Conservation (phyloP, 768 basidiomycete genomes). For the Neoboletus magnificus region DNA sequence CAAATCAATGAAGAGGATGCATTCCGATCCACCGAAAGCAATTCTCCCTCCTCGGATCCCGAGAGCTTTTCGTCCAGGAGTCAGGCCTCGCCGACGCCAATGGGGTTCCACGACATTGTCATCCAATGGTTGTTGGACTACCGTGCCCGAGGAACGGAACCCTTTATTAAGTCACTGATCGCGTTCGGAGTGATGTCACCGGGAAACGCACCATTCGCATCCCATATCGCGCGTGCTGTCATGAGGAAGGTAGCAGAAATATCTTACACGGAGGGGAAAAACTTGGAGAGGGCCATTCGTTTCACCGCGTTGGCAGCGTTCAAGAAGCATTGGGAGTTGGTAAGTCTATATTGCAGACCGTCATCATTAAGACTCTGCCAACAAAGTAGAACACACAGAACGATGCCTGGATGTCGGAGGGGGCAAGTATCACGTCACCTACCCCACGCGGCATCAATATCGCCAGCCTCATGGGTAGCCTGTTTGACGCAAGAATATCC, state of each 20-base stretch:
- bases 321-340: slow-evolving; percentile 13
- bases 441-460: slow-evolving; percentile 25
- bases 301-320: slow-evolving; percentile 12
- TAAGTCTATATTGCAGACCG: slow-evolving; percentile 4
- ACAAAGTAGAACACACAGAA: slow-evolving; percentile 9
- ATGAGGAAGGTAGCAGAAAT: not conserved
- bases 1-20: not conserved
- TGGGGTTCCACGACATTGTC: slow-evolving; percentile 15
- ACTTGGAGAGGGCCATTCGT: slow-evolving; percentile 13
- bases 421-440: not conserved
- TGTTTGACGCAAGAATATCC: slow-evolving; percentile 27
- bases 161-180: slow-evolving; percentile 16
- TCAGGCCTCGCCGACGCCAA: not conserved
- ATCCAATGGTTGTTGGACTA: slow-evolving; percentile 24
- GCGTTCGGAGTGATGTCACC: slow-evolving; percentile 12
- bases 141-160: slow-evolving; percentile 9
- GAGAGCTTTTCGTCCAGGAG: slow-evolving; percentile 11
- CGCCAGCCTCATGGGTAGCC: slow-evolving; percentile 32
- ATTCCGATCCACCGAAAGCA: not conserved
- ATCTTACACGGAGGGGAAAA: slow-evolving; percentile 12
- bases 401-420: slow-evolving; percentile 8
- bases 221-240: slow-evolving; percentile 15
- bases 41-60: slow-evolving; percentile 6
- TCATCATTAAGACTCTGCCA: not conserved
- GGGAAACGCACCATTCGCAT: slow-evolving; percentile 12